These are phyloP conservation scores for Apiospora koreana DNA, from an alignment of 2,329 filamentous ascomycete genomes.

Conservation along the genomic window DNA sequence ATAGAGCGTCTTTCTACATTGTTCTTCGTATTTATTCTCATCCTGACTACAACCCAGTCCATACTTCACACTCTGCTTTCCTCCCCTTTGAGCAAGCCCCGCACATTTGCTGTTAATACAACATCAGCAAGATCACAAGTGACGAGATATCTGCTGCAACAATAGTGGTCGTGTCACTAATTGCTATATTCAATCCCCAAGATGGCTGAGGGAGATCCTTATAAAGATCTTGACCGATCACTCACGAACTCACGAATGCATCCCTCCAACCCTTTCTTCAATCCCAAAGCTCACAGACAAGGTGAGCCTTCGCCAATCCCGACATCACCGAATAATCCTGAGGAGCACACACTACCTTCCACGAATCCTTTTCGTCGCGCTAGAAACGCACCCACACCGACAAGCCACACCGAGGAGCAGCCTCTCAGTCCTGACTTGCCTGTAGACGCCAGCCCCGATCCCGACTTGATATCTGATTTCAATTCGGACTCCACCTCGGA, in stretches of 20 bases:
- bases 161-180: neutral
- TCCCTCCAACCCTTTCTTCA: constrained; percentile 3
- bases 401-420: neutral
- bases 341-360: neutral
- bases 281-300: neutral
- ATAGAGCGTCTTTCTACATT: neutral
- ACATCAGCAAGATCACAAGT: neutral
- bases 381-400: neutral
- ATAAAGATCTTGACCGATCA: neutral
- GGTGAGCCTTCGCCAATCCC: neutral
- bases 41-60: neutral
- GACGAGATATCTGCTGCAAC: neutral
- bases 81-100: too few relatives aligned
- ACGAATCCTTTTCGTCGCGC: neutral
- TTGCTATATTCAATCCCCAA: neutral
- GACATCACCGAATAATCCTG: neutral
- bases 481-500: too few relatives aligned
- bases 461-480: too few relatives aligned
- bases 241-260: neutral
- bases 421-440: neutral
- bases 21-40: neutral
- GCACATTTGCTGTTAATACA: neutral
- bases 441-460: neutral
- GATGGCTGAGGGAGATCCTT: neutral
- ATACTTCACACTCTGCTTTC: neutral